Conservation (phyloP, 768 basidiomycete species). For the Mycena galopus region DNA sequence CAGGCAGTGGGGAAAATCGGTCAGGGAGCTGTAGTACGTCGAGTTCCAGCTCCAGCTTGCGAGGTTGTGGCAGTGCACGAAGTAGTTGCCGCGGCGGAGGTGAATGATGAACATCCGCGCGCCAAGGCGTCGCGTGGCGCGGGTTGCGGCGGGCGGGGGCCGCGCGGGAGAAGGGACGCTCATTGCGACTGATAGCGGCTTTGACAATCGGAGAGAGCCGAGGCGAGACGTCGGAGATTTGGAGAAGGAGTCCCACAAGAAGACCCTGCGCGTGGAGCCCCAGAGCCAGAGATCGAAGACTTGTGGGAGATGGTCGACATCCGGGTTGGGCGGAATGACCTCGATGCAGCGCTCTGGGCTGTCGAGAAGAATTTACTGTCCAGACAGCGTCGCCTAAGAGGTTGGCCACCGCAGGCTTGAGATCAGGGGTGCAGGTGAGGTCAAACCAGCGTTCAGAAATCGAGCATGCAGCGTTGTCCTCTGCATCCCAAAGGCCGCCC, state of each 20-base stretch:
- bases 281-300: constrained; percentile 53
- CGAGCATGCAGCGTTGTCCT: constrained; percentile 58
- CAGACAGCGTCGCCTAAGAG: constrained; percentile 53
- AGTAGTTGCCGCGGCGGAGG: constrained; percentile 50
- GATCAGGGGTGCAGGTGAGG: constrained; percentile 56
- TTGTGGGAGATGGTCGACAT: constrained; percentile 49
- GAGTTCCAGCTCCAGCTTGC: constrained; percentile 39
- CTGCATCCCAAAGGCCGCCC: constrained; percentile 56
- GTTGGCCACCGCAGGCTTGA: constrained; percentile 52
- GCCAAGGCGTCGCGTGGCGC: constrained; percentile 49
- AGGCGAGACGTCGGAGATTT: constrained; percentile 49
- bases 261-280: constrained; percentile 48
- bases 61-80: constrained; percentile 42
- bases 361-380: constrained; percentile 53
- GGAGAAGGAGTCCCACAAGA: constrained; percentile 51
- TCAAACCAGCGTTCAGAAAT: constrained; percentile 60
- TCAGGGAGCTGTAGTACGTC: constrained; percentile 44
- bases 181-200: constrained; percentile 51
- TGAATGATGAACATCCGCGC: constrained; percentile 49
- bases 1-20: constrained; percentile 38
- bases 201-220: constrained; percentile 51
- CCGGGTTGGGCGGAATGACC: constrained; percentile 42
- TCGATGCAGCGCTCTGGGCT: constrained; percentile 61
- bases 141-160: constrained; percentile 44
- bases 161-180: constrained; percentile 50